A percentile compares a stretch with the other conserved stretches of the same genome.
These are phyloP conservation scores for Penicillium decumbens DNA, from an alignment of 2,329 filamentous ascomycete species.

Conservation along the genomic window DNA sequence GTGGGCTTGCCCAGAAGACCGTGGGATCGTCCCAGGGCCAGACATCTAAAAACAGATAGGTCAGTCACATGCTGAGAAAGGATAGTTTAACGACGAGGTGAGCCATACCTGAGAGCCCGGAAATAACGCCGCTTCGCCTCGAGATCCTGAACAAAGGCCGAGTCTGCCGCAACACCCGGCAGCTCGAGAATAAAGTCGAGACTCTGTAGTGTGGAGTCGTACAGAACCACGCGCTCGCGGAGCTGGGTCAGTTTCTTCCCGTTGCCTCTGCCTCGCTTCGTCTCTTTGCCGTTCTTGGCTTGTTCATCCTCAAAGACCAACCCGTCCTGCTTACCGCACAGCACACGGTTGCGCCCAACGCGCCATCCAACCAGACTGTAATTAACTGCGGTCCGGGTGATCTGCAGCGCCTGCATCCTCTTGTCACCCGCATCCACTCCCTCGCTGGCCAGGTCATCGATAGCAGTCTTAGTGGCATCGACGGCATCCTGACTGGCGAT, in stretches of 20 bases:
- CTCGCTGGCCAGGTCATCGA: slow-evolving; percentile 82
- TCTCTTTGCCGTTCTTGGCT: slow-evolving; percentile 52
- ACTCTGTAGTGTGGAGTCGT: slow-evolving; percentile 86
- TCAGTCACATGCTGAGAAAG: slow-evolving; percentile 12
- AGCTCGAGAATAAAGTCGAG: slow-evolving; percentile 85
- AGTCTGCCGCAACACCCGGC: slow-evolving; percentile 82
- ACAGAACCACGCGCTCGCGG: slow-evolving; percentile 81
- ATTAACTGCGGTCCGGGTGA: slow-evolving; percentile 88
- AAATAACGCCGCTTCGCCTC: slow-evolving; percentile 78
- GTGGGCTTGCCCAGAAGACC: slow-evolving; percentile 65
- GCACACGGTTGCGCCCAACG: slow-evolving; percentile 83
- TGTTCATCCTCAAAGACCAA: slow-evolving; percentile 50
- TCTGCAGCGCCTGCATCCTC: slow-evolving; percentile 85
- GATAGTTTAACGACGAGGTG: background rate
- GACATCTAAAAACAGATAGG: slow-evolving; percentile 51
- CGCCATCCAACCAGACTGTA: slow-evolving; percentile 93
- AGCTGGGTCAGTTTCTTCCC: slow-evolving; percentile 73
- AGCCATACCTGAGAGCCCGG: slow-evolving; percentile 70
- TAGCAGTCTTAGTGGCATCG: slow-evolving; percentile 86
- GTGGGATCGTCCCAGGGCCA: slow-evolving; percentile 82
- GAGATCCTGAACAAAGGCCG: slow-evolving; percentile 69
- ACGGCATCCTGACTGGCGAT: slow-evolving; percentile 88
- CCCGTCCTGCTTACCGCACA: slow-evolving; percentile 80
- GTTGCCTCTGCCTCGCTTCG: slow-evolving; percentile 59
- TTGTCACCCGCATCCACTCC: slow-evolving; percentile 77